Evolutionary conservation across 2,329 filamentous ascomycete genomes (phyloP).

Genomic region (Berkeleyomyces rouxiae): DNA sequence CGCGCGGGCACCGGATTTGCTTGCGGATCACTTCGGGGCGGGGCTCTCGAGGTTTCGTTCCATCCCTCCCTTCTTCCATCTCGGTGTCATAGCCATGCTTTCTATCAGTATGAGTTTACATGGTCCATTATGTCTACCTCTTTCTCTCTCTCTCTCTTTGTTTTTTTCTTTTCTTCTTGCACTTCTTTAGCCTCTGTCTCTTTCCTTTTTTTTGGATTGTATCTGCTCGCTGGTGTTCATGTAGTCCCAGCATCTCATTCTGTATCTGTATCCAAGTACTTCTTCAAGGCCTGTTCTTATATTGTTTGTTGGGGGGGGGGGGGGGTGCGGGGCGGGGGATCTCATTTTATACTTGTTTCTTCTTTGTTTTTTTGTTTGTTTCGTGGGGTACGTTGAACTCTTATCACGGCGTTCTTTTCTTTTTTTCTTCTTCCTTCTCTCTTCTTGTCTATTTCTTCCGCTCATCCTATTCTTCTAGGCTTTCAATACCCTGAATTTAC

Average conservation of each 20-base stretch:
- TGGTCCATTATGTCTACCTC: not conserved
- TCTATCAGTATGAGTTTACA: not conserved
- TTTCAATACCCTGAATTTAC: not conserved
- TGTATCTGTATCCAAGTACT: not conserved
- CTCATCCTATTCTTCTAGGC: not conserved
- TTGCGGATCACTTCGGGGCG: too few relatives aligned
- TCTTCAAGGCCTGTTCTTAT: too few relatives aligned
- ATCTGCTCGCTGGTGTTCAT: not conserved
- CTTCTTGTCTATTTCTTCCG: not conserved
- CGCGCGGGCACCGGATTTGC: too few relatives aligned
- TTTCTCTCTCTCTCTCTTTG: not conserved
- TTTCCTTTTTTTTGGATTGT: not conserved
- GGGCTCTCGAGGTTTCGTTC: too few relatives aligned
- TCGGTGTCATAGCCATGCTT: not conserved
- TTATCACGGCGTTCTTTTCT: too few relatives aligned
- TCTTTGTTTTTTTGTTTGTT: not conserved
- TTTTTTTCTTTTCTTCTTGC: not conserved
- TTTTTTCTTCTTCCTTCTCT: not conserved
- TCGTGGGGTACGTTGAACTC: not conserved
- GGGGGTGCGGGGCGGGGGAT: not conserved
- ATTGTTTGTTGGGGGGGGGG: too few relatives aligned
- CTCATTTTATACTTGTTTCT: not conserved
- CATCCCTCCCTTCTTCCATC: not conserved
- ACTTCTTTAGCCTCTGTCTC: not conserved
- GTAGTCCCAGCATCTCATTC: not conserved